Conservation (phyloP, 2,329 filamentous ascomycete genomes). For the Mollisiaceae sp. region DNA sequence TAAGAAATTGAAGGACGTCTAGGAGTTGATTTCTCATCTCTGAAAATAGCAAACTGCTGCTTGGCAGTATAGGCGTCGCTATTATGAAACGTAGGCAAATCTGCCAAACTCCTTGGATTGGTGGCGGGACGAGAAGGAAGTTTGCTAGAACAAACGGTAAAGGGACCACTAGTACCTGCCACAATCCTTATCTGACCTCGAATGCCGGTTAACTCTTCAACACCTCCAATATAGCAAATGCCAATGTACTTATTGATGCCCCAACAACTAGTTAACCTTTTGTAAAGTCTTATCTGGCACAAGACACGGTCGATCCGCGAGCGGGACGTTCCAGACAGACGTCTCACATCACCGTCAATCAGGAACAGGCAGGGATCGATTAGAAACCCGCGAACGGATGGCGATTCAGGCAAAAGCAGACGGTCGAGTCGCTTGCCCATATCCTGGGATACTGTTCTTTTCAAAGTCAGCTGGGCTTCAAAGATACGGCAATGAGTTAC, state of each 20-base stretch:
- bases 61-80: constrained; percentile 9
- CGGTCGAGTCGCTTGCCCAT: not conserved
- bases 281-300: not conserved
- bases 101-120: not conserved
- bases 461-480: not conserved
- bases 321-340: constrained; percentile 7
- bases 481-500: not conserved
- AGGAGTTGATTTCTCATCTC: not conserved
- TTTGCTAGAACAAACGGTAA: not conserved
- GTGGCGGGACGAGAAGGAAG: not conserved
- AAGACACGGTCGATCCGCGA: not conserved
- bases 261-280: not conserved
- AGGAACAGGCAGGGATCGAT: constrained; percentile 7
- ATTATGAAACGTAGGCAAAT: constrained; percentile 7
- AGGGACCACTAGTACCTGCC: not conserved
- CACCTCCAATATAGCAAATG: not conserved
- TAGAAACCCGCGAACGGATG: constrained; percentile 2
- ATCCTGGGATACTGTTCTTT: not conserved
- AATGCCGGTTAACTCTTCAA: not conserved
- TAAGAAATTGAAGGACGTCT: constrained; percentile 2
- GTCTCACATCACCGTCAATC: constrained; percentile 3
- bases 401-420: constrained; percentile 1
- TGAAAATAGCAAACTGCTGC: not conserved
- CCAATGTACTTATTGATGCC: not conserved
- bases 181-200: not conserved